Conservation (phyloP, 495 filamentous ascomycete species). For the Penicillium subrubescens region DNA sequence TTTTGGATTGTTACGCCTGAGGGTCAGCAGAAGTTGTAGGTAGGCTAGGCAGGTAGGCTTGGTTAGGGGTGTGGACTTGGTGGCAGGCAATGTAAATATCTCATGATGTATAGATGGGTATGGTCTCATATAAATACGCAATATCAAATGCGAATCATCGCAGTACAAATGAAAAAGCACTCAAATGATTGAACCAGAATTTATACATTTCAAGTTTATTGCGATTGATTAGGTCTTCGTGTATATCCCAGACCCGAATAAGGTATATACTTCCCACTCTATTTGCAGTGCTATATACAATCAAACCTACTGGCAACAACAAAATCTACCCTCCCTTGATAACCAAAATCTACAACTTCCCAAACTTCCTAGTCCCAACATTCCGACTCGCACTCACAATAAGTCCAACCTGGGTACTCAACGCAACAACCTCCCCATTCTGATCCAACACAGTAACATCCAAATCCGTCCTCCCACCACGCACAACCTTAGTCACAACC, state of each 20-base stretch:
- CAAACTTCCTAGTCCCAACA: conserved; percentile 38
- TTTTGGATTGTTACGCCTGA: conserved; percentile 41
- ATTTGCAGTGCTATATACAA: neutral
- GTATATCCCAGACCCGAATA: neutral
- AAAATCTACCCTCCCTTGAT: conserved; percentile 10
- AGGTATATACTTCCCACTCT: neutral
- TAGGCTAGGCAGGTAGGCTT: too few species aligned
- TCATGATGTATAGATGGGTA: neutral
- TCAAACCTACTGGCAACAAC: neutral
- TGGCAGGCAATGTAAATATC: neutral
- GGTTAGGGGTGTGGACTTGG: neutral
- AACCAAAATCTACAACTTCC: conserved; percentile 32
- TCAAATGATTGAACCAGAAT: too few species aligned
- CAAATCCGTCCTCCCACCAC: conserved; percentile 65
- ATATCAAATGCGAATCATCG: too few species aligned
- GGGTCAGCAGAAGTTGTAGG: conserved; percentile 23
- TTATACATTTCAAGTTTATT: too few species aligned
- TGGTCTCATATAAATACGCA: neutral
- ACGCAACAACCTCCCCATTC: conserved; percentile 57
- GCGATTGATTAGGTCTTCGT: too few species aligned
- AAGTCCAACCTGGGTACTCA: conserved; percentile 64
- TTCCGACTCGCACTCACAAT: conserved; percentile 59
- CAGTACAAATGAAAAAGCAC: too few species aligned
- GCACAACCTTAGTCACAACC: conserved; percentile 57
- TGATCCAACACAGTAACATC: conserved; percentile 64